Conservation (phyloP, 257 asterid genomes). For the Petrea volubilis region DNA sequence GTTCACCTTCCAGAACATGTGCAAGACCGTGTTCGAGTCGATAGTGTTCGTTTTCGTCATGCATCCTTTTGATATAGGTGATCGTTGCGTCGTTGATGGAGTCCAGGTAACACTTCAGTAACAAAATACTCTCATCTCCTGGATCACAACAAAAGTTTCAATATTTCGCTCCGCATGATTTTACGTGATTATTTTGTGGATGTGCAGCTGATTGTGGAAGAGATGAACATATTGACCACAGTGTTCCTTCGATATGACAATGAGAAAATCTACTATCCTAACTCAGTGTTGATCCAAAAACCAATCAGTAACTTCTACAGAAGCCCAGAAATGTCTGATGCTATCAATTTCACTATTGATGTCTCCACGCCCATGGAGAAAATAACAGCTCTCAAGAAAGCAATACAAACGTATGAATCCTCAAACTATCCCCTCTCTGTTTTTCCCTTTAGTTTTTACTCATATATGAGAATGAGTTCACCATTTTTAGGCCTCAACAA, state of each 20-base stretch:
- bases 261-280: conserved; percentile 67
- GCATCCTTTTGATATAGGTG: conserved; percentile 79
- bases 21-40: conserved; percentile 66
- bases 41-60: conserved; percentile 62
- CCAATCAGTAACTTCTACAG: conserved; percentile 70
- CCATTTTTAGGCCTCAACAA: no score
- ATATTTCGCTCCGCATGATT: no score
- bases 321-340: conserved; percentile 67
- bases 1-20: conserved; percentile 67
- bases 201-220: conserved; percentile 60
- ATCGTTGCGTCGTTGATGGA: conserved; percentile 67
- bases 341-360: conserved; percentile 49
- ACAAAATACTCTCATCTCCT: no score
- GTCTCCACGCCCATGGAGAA: conserved; percentile 53
- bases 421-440: not conserved
- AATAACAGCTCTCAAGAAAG: conserved; percentile 50
- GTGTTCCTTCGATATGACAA: conserved; percentile 63
- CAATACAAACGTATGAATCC: conserved; percentile 46
- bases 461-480: not conserved
- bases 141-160: no score
- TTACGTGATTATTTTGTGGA: no score
- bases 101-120: conserved; percentile 47
- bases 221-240: conserved; percentile 70
- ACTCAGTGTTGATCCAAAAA: conserved; percentile 47
- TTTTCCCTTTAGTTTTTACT: not conserved